Base-by-base conservation (phyloP, 1,284 basidiomycete species). In the Paramarasmius palmivorus region DNA sequence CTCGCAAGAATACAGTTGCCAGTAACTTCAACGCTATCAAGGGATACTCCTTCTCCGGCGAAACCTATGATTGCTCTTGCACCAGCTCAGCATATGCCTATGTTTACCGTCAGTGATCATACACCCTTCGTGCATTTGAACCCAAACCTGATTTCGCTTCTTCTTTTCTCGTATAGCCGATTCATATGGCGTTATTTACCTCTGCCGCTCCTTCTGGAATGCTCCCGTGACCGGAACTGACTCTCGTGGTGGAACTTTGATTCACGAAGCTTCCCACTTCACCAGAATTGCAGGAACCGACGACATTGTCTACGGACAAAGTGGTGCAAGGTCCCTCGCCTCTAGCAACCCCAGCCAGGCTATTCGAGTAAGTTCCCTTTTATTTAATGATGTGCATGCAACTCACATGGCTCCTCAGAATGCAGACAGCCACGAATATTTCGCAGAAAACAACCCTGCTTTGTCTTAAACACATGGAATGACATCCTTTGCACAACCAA, bases 341-440 rank as follows among this genome's bases (percentile, higher is more conserved):
- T 65, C 59, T 44, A 73, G 69, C 65, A 69, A 71, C 63, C 69
- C 76, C 4, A 52, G 54, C 46, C 9, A 68, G 29, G 78, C 77
- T 1, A 6, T 15, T 34, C 35, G 26, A 5, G 29, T 6, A 6
- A 12, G 29, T 32, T 12, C 12, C 29, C 12, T 12, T 32, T n/a
- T 6, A 6, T 32, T 32, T 12, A 12, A 6, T 6, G 6, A 6
- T 32, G 6, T 32, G 7, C 12, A 32, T 12, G 29, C n/a, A n/a
- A n/a, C 12, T 12, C 12, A 6, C 12, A 6, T 32, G 6, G 7
- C 29, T 12, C 29, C 29, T 32, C 6, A 12, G 29, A 81, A 81
- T 61, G 79, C 78, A 19, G 78, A 79, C 63, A 73, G 58, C 50
- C 76, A 79, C 62, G 78, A 81, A 62, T 80, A 81, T 68, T 81